Evolutionary conservation across 2,329 filamentous ascomycete species (phyloP), one percentile per base, ranked within the genome.

Genomic region (Pseudopithomyces maydicus): DNA sequence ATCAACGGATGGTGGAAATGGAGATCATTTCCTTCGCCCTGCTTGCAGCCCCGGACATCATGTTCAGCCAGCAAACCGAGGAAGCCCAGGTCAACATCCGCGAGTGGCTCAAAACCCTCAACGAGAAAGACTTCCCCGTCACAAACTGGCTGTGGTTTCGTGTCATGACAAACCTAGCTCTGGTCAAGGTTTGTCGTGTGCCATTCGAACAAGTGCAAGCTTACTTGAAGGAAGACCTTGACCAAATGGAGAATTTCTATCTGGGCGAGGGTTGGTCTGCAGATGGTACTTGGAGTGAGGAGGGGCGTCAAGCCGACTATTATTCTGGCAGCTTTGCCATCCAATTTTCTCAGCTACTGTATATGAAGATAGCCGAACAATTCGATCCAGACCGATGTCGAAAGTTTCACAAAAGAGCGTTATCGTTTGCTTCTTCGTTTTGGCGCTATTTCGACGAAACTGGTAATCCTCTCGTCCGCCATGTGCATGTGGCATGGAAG

Each of bases 71-170:
- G 0, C 62, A 80, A 6, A 67, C 55, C 1, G 51, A 64, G 0
- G n/a, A 53, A 3, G 66, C 71, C 3, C 78, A 76, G 32, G 15
- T 32, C 0, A 79, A 81, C 12, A 64, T 83, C 1, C 68, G 61
- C 1, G 52, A 56, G 0, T 84, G 81, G 80, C 62, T 84, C 1
- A 64, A 65, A 6, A 72, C 72, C 0, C 73, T 84, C 10, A 81
- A 82, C 26, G 73, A 72, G 0, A 80, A 78, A 59, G 64, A 71
- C 2, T 81, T 84, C 70, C 81, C 81, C 0, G 62, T 68, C 1
- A 83, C 77, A 0, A 84, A 84, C 52, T 84, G 82, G 82, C 74
- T 79, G 0, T 84, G 81, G 81, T 84, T 84, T 52, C 78, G 81
- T 0, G 75, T 84, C 1, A 80, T 83, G 66, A 77, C 74, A 1